Percentiles rank a stretch among this genome's conserved stretches.
Conservation (phyloP, 2,329 filamentous ascomycete genomes). For the Domatiomyces globalis region DNA sequence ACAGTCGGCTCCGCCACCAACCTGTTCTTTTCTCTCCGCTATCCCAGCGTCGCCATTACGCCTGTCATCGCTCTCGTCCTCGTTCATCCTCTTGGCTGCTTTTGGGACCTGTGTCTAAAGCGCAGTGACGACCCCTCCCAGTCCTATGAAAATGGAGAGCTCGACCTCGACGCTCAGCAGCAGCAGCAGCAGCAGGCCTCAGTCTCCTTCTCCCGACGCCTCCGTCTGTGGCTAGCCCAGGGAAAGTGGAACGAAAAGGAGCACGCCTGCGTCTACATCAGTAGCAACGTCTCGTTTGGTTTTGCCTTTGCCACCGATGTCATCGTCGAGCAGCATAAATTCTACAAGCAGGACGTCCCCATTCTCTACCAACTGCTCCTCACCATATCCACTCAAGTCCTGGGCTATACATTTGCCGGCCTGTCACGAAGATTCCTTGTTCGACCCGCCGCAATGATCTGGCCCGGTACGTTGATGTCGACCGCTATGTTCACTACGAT, state of each 20-base stretch:
- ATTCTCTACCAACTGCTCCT: conserved; percentile 69
- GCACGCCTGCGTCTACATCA: conserved; percentile 77
- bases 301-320: conserved; percentile 79
- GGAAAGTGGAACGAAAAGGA: conserved; percentile 80
- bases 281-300: conserved; percentile 78
- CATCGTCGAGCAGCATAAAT: conserved; percentile 78
- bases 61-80: conserved; percentile 76
- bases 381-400: conserved; percentile 71
- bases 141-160: conserved; percentile 43
- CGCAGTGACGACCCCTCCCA: conserved; percentile 40
- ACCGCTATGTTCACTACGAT: conserved; percentile 79
- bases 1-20: conserved; percentile 72
- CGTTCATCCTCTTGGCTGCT: conserved; percentile 65
- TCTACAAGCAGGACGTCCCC: conserved; percentile 68
- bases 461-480: conserved; percentile 77
- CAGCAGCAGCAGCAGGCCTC: conserved; percentile 2
- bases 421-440: conserved; percentile 69
- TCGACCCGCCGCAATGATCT: conserved; percentile 77
- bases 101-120: conserved; percentile 65
- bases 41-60: conserved; percentile 79
- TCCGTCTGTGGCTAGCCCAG: conserved; percentile 63
- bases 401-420: conserved; percentile 77
- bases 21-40: conserved; percentile 77
- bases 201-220: conserved; percentile 19
- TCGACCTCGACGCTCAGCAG: conserved; percentile 15